Percentiles rank a stretch among this genome's conserved stretches.
phyloP scores from a whole-genome alignment of 306 rosid species.

The Cicer yamashitae region DNA sequence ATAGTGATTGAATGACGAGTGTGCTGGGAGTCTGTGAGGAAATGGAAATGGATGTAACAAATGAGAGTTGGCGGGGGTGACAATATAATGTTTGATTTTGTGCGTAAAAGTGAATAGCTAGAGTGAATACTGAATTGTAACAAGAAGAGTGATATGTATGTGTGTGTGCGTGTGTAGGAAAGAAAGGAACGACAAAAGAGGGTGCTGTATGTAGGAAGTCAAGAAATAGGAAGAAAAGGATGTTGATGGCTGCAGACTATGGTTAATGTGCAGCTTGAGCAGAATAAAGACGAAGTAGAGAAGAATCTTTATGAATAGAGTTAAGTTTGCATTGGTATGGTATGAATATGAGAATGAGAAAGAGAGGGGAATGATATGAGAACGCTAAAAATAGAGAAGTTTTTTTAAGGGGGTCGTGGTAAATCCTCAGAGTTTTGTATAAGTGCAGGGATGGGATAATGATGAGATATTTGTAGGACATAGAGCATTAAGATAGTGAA shows the following conservation, averaged over 20 bases:
- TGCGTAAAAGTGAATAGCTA: neutral
- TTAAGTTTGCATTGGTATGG: neutral
- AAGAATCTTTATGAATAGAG: neutral
- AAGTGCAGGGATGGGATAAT: neutral
- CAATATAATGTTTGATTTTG: neutral
- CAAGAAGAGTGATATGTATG: neutral
- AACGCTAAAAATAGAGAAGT: neutral
- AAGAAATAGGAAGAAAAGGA: neutral
- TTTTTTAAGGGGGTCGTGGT: conserved; percentile 11
- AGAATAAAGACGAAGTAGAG: neutral
- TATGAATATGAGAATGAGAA: neutral
- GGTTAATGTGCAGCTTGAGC: conserved; percentile 1
- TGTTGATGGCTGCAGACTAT: conserved; percentile 11
- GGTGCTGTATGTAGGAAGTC: neutral
- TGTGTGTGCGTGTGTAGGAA: neutral
- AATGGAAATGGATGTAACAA: conserved; percentile 11
- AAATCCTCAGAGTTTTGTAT: neutral
- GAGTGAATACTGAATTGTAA: conserved; percentile 10
- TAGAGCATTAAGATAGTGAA: neutral
- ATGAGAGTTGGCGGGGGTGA: conserved; percentile 13
- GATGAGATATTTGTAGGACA: conserved; percentile 20
- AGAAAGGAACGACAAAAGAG: neutral
- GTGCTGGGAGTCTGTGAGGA: conserved; percentile 24
- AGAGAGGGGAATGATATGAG: neutral
- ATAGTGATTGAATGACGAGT: neutral